Conservation (phyloP, 805 yeast species). For the Candida krabiensis region DNA sequence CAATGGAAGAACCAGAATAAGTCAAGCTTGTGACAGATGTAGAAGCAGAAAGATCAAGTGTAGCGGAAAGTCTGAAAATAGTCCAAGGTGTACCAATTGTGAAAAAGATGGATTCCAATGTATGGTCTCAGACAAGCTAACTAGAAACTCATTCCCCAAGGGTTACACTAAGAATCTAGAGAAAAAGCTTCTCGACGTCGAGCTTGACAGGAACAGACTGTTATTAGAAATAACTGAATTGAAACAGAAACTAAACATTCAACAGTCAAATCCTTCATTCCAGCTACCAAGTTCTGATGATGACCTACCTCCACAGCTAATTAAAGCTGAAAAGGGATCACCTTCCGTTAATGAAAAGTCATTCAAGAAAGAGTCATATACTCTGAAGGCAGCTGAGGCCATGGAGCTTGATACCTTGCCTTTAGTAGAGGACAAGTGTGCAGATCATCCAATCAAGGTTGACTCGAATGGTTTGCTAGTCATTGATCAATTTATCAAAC, state of each 20-base stretch:
- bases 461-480: constrained; percentile 21
- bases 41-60: constrained; percentile 75
- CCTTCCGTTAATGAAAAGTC: background rate
- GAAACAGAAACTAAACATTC: constrained; percentile 14
- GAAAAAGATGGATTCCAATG: constrained; percentile 64
- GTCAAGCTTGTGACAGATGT: constrained; percentile 84
- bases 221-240: constrained; percentile 34
- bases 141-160: constrained; percentile 76
- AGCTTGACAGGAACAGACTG: constrained; percentile 49
- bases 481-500: constrained; percentile 29
- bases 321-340: background rate
- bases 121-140: constrained; percentile 68
- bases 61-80: constrained; percentile 53
- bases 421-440: background rate
- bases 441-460: constrained; percentile 8
- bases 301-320: background rate
- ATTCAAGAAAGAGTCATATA: background rate
- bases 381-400: background rate
- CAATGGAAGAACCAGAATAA: constrained; percentile 48
- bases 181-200: constrained; percentile 57
- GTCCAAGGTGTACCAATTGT: constrained; percentile 68
- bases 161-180: constrained; percentile 80
- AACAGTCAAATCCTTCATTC: constrained; percentile 2
- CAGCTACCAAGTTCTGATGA: background rate
- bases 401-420: background rate